These are phyloP conservation scores for Fusarium torreyae DNA, from an alignment of 2,329 filamentous ascomycete genomes.

Conservation along the genomic window DNA sequence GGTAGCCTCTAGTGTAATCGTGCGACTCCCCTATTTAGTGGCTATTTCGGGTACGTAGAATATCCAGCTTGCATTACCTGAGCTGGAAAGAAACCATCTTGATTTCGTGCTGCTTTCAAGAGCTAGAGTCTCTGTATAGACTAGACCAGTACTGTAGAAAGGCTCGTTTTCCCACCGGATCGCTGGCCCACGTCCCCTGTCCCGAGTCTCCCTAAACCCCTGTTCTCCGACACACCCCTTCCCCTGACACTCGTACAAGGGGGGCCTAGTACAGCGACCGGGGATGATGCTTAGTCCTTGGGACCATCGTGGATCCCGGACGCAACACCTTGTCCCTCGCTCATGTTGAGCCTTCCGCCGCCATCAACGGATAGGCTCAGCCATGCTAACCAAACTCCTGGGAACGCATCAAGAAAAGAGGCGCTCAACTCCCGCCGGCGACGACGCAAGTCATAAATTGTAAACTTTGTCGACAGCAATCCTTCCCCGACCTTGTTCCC, in stretches of 20 bases:
- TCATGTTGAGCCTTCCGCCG: slow-evolving; percentile 49
- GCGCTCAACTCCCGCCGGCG: slow-evolving; percentile 48
- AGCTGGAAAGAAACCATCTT: slow-evolving; percentile 9
- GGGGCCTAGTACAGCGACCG: slow-evolving; percentile 20
- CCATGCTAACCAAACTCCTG: slow-evolving; percentile 54
- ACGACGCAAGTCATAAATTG: slow-evolving; percentile 42
- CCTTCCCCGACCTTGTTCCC: slow-evolving; percentile 27
- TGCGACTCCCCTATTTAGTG: background rate
- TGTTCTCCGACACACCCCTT: slow-evolving; percentile 35
- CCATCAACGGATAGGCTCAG: slow-evolving; percentile 55
- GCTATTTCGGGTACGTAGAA: background rate
- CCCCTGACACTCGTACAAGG: slow-evolving; percentile 24
- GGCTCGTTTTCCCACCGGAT: slow-evolving; percentile 29
- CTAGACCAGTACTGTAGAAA: slow-evolving; percentile 23
- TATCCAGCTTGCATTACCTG: background rate
- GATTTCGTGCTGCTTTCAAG: slow-evolving; percentile 12
- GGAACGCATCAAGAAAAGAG: slow-evolving; percentile 50
- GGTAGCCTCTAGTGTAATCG: background rate
- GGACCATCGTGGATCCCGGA: slow-evolving; percentile 45
- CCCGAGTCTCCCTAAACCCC: slow-evolving; percentile 32
- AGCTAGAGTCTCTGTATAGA: slow-evolving; percentile 6
- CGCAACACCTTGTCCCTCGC: slow-evolving; percentile 32
- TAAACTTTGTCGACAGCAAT: slow-evolving; percentile 40
- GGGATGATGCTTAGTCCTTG: slow-evolving; percentile 35
- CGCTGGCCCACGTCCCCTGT: slow-evolving; percentile 31